A percentile compares a stretch with the other conserved stretches of the same genome.
phyloP scores from a whole-genome alignment of 148 eudicot species.

The Heliosperma pusillum region DNA sequence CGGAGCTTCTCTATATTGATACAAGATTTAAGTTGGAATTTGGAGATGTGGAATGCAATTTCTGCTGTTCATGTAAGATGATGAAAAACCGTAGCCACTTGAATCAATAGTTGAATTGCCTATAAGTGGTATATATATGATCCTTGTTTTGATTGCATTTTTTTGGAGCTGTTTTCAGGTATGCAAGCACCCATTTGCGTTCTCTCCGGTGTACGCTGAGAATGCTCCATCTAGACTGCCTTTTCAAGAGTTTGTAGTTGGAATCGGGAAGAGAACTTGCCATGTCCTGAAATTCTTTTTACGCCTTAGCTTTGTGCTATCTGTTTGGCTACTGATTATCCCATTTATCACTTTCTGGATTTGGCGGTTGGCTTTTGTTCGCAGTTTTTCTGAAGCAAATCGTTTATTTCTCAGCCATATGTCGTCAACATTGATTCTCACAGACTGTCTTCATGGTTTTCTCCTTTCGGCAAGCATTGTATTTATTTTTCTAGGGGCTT shows the following conservation, averaged over 20 bases:
- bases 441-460: conserved; percentile 96
- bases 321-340: conserved; percentile 94
- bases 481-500: conserved; percentile 89
- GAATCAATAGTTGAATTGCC: neutral
- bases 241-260: conserved; percentile 74
- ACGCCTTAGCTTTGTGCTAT: conserved; percentile 87
- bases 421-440: conserved; percentile 66
- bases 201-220: conserved; percentile 93
- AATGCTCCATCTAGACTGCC: conserved; percentile 94
- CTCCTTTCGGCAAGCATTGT: conserved; percentile 94
- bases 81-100: neutral
- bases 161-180: conserved; percentile 50
- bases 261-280: conserved; percentile 82
- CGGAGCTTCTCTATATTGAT: too few relatives aligned
- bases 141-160: neutral
- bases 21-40: too few relatives aligned
- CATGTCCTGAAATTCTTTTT: conserved; percentile 85
- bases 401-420: conserved; percentile 79
- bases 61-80: neutral
- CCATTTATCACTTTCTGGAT: conserved; percentile 98
- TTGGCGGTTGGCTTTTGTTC: conserved; percentile 89
- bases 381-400: conserved; percentile 78
- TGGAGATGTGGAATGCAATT: neutral
- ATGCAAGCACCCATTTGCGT: conserved; percentile 94
- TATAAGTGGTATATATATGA: neutral